Base-by-base conservation (phyloP, 2,329 filamentous ascomycete genomes). In the Fusarium brevicatenulatum region DNA sequence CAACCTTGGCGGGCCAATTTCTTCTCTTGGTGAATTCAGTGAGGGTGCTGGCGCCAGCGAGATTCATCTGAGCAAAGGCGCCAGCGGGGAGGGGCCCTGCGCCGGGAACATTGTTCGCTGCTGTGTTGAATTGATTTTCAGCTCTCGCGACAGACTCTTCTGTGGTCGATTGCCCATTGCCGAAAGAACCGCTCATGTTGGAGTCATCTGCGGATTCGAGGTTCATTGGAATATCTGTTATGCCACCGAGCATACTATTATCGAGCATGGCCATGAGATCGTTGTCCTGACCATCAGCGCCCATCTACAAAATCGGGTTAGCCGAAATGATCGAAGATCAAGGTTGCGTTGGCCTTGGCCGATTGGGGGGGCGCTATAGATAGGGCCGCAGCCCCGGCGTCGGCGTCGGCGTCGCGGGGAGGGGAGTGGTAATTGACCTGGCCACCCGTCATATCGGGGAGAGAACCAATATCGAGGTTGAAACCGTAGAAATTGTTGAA, bases 1-100 rank as follows among this genome's bases (percentile, higher is more conserved):
- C 89, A 18, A 97, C 92, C 73, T 93, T 92, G 80, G 95, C 93
- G 21, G 94, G 92, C 95, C 95, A 98, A 80, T 96, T 89, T 67
- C 87, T 84, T 76, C 88, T 83, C 80, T 90, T 90, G 49, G 88
- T 90, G 69, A 90, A 90, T 78, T 90, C 88, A 68, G 87, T 89
- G 71, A 90, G 77, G 21, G 85, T 86, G 77, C 80, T 87, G 61
- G 81, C 80, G 68, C 79, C 80, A 30, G 81, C 78, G 30, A 81
- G 66, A 69, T 76, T 76, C 69, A 77, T 73, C 54, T 81, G 79
- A 57, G 78, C 75, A 65, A 84, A 83, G 58, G 80, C 79, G 37
- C 81, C 79, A 28, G 82, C 81, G 19, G 85, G 84, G 37, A 82
- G 67, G n/a, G 84, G 83, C 32, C 83, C 83, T 21, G 81, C 82